Evolutionary conservation across 2,329 filamentous ascomycete genomes (phyloP), one percentile per base, ranked within the genome.

Genomic region (Aspergillus sp.): DNA sequence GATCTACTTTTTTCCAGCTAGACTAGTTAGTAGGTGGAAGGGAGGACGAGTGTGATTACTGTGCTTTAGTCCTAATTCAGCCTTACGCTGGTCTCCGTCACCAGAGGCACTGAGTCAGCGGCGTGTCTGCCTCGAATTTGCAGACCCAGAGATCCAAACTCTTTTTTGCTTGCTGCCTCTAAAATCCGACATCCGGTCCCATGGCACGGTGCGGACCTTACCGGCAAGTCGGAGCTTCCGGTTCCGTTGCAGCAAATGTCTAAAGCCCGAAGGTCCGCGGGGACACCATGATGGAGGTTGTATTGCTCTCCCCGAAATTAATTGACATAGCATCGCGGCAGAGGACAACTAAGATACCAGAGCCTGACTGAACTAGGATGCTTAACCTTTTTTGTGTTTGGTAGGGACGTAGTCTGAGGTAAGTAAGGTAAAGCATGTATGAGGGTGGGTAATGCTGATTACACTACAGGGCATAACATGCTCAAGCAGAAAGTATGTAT

Each of bases 191-290:
- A 39, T 43, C 25, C 43, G 36, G 21, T 36, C 17, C 56, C 56
- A 58, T 50, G 49, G 41, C 55, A 58, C 51, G 49, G 19, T 55
- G 57, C 56, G 60, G 56, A 60, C 15, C 43, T 23, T 48, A 57
- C 41, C 60, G 62, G 62, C 38, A 49, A 47, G 57, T 63, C 62
- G 60, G 62, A 23, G 39, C 17, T 52, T 58, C 57, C 60, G 60
- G 52, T 32, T 32, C 56, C 47, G 45, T 55, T 23, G 50, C 28
- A 53, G 30, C 38, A 57, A 28, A 17, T 23, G 19, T 41, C 47
- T 25, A 52, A 12, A 58, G 12, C 38, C 57, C 57, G 57, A 53
- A 45, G 47, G 28, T 50, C 47, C 25, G 47, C 47, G 47, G 47
- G n/a, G 32, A 15, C 12, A 36, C 32, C 12, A 2, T 12, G 32